phyloP scores from a whole-genome alignment of 192 early-diverging fungal species.

The Linnemannia hyalina region DNA sequence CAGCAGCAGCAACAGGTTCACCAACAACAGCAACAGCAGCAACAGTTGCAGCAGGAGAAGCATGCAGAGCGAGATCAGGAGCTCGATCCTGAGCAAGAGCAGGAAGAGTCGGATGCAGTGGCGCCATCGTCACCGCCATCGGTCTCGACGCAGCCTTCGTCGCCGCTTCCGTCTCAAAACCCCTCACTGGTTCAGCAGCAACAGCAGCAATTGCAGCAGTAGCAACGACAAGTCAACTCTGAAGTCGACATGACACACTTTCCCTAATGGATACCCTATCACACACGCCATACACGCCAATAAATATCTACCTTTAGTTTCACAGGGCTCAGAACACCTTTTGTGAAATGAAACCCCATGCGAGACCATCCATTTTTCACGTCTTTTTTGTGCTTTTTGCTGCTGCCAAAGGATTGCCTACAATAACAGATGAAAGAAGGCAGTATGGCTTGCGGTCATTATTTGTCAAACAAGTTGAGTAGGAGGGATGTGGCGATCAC shows the following conservation, averaged over 20 bases:
- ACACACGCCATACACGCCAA: background rate
- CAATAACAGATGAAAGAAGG: too few relatives aligned
- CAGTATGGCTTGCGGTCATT: too few relatives aligned
- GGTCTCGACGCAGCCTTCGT: background rate
- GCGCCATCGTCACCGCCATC: background rate
- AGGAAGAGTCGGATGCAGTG: background rate
- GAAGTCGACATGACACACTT: conserved; percentile 13
- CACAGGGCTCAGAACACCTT: background rate
- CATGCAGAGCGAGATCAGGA: background rate
- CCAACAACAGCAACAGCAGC: conserved; percentile 23
- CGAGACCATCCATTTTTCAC: too few relatives aligned
- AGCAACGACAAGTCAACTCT: background rate
- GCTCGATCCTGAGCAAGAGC: background rate
- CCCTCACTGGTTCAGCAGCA: background rate
- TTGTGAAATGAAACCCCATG: too few relatives aligned
- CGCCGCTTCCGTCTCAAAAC: background rate
- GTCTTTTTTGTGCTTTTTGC: too few relatives aligned
- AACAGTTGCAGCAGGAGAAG: conserved; percentile 14
- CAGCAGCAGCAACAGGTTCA: conserved; percentile 22
- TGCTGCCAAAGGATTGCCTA: too few relatives aligned
- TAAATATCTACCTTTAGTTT: background rate
- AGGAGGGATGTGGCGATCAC: too few relatives aligned
- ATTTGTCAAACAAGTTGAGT: too few relatives aligned
- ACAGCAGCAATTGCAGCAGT: background rate
- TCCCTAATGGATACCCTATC: conserved; percentile 5